phyloP scores from a whole-genome alignment of 768 basidiomycete genomes.

The Kwoniella shandongensis region DNA sequence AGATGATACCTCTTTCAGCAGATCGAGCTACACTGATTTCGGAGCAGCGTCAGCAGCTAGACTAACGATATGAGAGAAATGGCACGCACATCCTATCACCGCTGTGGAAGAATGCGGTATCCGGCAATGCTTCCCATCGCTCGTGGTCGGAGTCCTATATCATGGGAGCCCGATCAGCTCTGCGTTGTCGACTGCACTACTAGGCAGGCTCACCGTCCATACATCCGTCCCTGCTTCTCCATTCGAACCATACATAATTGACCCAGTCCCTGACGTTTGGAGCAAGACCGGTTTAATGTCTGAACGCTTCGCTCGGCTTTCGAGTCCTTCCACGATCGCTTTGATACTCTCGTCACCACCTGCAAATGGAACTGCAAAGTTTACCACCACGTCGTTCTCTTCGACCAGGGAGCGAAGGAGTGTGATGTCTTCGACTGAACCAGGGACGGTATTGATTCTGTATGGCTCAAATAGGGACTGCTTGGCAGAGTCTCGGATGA shows the following conservation, averaged over 20 bases:
- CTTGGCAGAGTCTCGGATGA: constrained; percentile 15
- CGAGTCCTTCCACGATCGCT: constrained; percentile 21
- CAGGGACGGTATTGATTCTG: constrained; percentile 16
- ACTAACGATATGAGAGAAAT: too few relatives aligned
- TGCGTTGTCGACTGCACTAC: not conserved
- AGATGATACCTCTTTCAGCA: constrained; percentile 20
- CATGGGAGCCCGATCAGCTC: not conserved
- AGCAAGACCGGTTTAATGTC: constrained; percentile 18
- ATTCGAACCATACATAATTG: constrained; percentile 19
- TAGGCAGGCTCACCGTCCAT: constrained; percentile 14
- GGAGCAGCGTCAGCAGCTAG: not conserved
- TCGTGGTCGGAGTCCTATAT: constrained; percentile 24
- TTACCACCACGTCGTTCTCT: constrained; percentile 16
- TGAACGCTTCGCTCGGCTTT: constrained; percentile 9
- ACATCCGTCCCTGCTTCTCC: constrained; percentile 21
- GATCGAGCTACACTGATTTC: constrained; percentile 12
- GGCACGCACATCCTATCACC: constrained; percentile 19
- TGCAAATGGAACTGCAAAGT: constrained; percentile 23
- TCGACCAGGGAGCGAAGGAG: constrained; percentile 7
- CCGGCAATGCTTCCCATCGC: constrained; percentile 13
- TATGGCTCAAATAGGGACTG: constrained; percentile 6
- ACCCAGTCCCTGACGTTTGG: constrained; percentile 23
- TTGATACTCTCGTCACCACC: constrained; percentile 23
- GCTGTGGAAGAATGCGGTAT: constrained; percentile 20
- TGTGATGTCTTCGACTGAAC: constrained; percentile 9